Evolutionary conservation across 1,284 basidiomycete species (phyloP), one percentile per base, ranked within the genome.

Genomic region (Cutaneotrichosporon arboriforme): DNA sequence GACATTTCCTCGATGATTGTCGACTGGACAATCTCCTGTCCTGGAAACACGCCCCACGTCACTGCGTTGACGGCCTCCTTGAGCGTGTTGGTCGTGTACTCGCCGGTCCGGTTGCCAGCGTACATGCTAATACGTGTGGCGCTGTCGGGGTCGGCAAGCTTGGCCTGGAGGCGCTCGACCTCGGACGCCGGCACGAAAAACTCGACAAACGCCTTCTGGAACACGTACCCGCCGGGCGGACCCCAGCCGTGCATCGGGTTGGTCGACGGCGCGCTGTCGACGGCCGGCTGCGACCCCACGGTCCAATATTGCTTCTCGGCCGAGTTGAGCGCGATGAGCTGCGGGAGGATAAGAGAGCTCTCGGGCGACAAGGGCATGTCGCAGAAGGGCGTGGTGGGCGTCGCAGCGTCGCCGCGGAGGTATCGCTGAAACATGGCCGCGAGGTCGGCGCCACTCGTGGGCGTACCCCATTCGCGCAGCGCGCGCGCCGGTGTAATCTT

Each of bases 11-110:
- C 96, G 33, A 99, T 96, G 61, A 98, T 94, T 18, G 96, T 99
- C 23, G 94, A 93, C 72, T 98, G 96, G 46, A 97, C 80, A 66
- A 98, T 91, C 79, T 98, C 96, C 74, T 96, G 93, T 39, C 90
- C 90, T 17, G 96, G 94, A 81, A 97, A 99, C 7, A 96, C 91
- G 62, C 94, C 96, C 96, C 94, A 99, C 0, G 96, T 99, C 43
- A 99, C 96, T 8, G 96, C 96, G 67, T 97, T 98, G 36, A 94
- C 92, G 8, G 91, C 89, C 34, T 94, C 89, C 1, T 86, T 86
- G 58, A 87, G 84, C 33, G 86, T 90, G 79, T 98, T 98, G 49
- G 93, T 97, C 51, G 84, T 81, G 64, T 97, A 81, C 69, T 97
- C 93, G 44, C 96, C 96, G 77, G 83, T 77, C 36, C 81, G 76